phyloP scores from a whole-genome alignment of 2,329 filamentous ascomycete genomes.

The Curvularia eragrostidis region DNA sequence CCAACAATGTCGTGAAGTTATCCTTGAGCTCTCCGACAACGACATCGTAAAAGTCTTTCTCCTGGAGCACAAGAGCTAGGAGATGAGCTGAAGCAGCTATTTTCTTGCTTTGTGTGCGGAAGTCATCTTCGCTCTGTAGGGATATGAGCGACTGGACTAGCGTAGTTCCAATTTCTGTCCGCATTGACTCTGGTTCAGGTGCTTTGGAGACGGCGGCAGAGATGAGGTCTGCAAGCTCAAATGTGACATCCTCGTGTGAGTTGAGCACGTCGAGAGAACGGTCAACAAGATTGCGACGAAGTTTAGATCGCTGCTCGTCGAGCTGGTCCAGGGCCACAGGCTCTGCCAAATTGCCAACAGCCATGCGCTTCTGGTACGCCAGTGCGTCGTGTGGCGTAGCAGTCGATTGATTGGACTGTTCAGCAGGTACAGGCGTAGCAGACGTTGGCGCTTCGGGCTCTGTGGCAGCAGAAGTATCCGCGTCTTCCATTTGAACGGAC shows the following conservation, averaged over 20 bases:
- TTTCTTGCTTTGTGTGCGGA: slow-evolving; percentile 66
- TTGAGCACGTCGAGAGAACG: slow-evolving; percentile 89
- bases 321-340: slow-evolving; percentile 76
- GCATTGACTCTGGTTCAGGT: slow-evolving; percentile 63
- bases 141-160: slow-evolving; percentile 83
- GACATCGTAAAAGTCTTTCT: slow-evolving; percentile 78
- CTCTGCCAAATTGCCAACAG: slow-evolving; percentile 43
- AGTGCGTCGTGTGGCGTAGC: slow-evolving; percentile 33
- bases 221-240: slow-evolving; percentile 89
- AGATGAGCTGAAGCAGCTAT: slow-evolving; percentile 93
- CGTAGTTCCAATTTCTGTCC: slow-evolving; percentile 80
- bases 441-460: slow-evolving; percentile 20
- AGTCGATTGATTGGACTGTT: slow-evolving; percentile 20
- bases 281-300: slow-evolving; percentile 82
- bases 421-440: slow-evolving; percentile 29
- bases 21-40: slow-evolving; percentile 77
- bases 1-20: slow-evolving; percentile 76
- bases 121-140: slow-evolving; percentile 64
- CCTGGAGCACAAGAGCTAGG: slow-evolving; percentile 84
- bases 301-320: slow-evolving; percentile 73
- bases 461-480: slow-evolving; percentile 23
- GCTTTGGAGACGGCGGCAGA: slow-evolving; percentile 71
- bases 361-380: slow-evolving; percentile 45
- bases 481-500: slow-evolving; percentile 52
- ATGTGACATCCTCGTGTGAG: slow-evolving; percentile 84